Percentiles rank a stretch among this genome's conserved stretches.
phyloP scores from a whole-genome alignment of 768 basidiomycete genomes.

The Mycena galopus region DNA sequence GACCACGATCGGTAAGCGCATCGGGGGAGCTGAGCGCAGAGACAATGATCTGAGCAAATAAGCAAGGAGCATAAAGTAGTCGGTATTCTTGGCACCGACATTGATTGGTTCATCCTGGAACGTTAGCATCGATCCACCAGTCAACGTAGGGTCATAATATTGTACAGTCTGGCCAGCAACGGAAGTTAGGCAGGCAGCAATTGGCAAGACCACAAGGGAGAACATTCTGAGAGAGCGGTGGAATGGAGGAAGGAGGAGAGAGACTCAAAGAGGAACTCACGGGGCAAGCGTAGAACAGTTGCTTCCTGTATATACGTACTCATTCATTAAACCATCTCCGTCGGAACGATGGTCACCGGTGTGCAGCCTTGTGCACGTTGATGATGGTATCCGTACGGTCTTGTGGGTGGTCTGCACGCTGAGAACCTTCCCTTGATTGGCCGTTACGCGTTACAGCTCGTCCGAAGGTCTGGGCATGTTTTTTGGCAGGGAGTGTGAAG shows the following conservation, averaged over 20 bases:
- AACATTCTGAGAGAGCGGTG: constrained; percentile 23
- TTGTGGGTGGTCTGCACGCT: neutral
- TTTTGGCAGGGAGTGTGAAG: no score
- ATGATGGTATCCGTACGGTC: constrained; percentile 5
- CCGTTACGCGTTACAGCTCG: neutral
- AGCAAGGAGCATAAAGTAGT: neutral
- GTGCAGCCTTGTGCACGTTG: neutral
- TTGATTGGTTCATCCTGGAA: constrained; percentile 57
- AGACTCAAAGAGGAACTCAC: neutral
- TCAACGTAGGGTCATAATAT: constrained; percentile 18
- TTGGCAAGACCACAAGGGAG: neutral
- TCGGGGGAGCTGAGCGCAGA: constrained; percentile 58
- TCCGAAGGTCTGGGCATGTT: neutral
- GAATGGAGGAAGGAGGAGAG: neutral
- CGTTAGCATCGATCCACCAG: constrained; percentile 30
- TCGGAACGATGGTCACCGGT: neutral
- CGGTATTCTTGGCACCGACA: constrained; percentile 39
- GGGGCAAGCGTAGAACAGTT: neutral
- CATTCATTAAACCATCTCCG: neutral
- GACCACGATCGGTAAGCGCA: constrained; percentile 55
- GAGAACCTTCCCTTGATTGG: neutral
- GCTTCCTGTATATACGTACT: neutral
- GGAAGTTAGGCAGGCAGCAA: constrained; percentile 15
- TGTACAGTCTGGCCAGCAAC: constrained; percentile 7
- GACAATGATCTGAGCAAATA: constrained; percentile 48